Evolutionary conservation across 306 rosid species (phyloP).

Genomic region (Dryas alaskensis): DNA sequence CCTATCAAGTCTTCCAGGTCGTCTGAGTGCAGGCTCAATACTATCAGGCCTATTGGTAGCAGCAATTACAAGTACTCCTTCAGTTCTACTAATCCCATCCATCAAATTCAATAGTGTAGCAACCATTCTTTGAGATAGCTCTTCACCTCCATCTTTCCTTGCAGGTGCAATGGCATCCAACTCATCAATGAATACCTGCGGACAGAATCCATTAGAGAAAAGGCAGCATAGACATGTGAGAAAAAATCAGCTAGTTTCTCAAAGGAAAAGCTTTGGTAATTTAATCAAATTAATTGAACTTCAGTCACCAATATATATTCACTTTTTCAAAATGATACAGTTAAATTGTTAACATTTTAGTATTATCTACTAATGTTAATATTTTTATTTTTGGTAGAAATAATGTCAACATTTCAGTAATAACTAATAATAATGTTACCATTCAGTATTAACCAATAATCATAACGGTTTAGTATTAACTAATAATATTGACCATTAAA

Average conservation of each 20-base stretch:
- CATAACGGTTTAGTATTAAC: too few species aligned
- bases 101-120: slow-evolving; percentile 70
- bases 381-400: too few species aligned
- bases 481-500: too few species aligned
- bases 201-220: slow-evolving; percentile 27
- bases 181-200: slow-evolving; percentile 84
- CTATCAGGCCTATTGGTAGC: slow-evolving; percentile 83
- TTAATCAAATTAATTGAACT: background rate
- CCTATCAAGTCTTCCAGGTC: slow-evolving; percentile 88
- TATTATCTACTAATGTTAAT: background rate
- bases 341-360: background rate
- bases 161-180: slow-evolving; percentile 91
- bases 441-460: too few species aligned
- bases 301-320: background rate
- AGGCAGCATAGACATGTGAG: background rate
- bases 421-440: too few species aligned
- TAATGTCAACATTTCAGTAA: background rate
- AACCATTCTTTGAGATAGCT: slow-evolving; percentile 84
- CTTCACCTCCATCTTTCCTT: slow-evolving; percentile 85
- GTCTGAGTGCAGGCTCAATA: slow-evolving; percentile 90
- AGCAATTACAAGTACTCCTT: slow-evolving; percentile 78
- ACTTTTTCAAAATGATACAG: background rate
- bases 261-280: background rate
- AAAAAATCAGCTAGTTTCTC: background rate
- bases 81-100: slow-evolving; percentile 73